Base-by-base conservation (phyloP, 2,329 filamentous ascomycete species). In the Iodosphaeria phyllophila region DNA sequence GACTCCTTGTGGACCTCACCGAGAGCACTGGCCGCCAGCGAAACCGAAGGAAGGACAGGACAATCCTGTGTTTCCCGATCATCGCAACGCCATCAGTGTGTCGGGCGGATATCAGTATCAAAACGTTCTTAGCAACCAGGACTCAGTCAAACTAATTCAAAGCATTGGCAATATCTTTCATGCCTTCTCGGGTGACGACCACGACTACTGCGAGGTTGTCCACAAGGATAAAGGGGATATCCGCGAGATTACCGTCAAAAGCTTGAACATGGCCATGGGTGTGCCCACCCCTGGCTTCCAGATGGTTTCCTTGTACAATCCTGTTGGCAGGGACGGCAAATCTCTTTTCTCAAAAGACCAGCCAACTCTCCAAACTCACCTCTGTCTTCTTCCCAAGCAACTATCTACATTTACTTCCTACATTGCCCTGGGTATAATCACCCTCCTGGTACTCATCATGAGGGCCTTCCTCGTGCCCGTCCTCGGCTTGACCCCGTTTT, bases 251-350 rank as follows among this genome's bases (percentile, higher is more conserved):
- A 98, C 89, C 0, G 83, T 95, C 38, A 98, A 98, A 54, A 84
- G 76, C 41, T 70, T 91, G 36, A 91, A 74, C 41, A 92, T 86
- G 82, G 83, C 82, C 11, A 95, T 95, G 89, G 84, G 89, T 6
- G 78, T 98, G 1, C 66, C 79, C 1, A 73, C 65, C 5, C 89
- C 89, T 0, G 89, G 83, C 0, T 89, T 98, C 36, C 56, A 89
- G 32, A 71, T 93, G 52, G 65, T 83, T 20, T 92, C 82, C 44
- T 57, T 98, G 28, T 93, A 82, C 67, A 95, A 98, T 43, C 89
- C 89, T 0, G 61, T 95, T 27, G 76, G 84, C 37, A 54, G 52
- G 25, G 46, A 52, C 23, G 68, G 59, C 25, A 53, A 54, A 12
- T 52, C 64, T 2, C 35, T 67, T 1, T 46, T 50, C 1, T 47